Evolutionary conservation across 1,284 basidiomycete species (phyloP).

Genomic region (Lignosus rhinocerotis): DNA sequence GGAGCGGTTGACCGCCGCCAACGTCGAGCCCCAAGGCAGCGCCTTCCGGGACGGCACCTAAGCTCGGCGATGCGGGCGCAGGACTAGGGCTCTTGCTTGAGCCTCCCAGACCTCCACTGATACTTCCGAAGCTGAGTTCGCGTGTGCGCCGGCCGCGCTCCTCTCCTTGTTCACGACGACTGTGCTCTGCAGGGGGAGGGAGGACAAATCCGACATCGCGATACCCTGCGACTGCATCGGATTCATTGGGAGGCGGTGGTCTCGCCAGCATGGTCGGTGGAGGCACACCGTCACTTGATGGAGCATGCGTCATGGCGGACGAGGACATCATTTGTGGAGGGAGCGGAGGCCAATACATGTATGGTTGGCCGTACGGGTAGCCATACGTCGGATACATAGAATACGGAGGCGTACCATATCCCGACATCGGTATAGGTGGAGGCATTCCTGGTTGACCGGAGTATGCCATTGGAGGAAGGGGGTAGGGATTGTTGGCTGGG

Average conservation of each 20-base stretch:
- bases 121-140: constrained; percentile 54
- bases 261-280: constrained; percentile 32
- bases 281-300: constrained; percentile 27
- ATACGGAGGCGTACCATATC: constrained; percentile 35
- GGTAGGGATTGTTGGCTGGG: constrained; percentile 26
- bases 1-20: not conserved
- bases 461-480: constrained; percentile 24
- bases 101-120: constrained; percentile 32
- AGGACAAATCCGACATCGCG: constrained; percentile 30
- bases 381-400: constrained; percentile 23
- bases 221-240: constrained; percentile 36
- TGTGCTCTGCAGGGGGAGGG: constrained; percentile 18
- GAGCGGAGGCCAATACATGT: constrained; percentile 26
- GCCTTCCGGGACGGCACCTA: constrained; percentile 9
- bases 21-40: constrained; percentile 18
- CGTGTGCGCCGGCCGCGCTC: constrained; percentile 25
- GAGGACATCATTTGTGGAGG: constrained; percentile 1
- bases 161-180: constrained; percentile 2
- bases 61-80: constrained; percentile 12
- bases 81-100: constrained; percentile 35
- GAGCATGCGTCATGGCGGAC: constrained; percentile 2
- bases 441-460: constrained; percentile 18
- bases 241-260: constrained; percentile 33
- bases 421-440: constrained; percentile 22
- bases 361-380: constrained; percentile 27